Base-by-base conservation (phyloP, 208 protist species). In the Leptomonas seymouri region DNA sequence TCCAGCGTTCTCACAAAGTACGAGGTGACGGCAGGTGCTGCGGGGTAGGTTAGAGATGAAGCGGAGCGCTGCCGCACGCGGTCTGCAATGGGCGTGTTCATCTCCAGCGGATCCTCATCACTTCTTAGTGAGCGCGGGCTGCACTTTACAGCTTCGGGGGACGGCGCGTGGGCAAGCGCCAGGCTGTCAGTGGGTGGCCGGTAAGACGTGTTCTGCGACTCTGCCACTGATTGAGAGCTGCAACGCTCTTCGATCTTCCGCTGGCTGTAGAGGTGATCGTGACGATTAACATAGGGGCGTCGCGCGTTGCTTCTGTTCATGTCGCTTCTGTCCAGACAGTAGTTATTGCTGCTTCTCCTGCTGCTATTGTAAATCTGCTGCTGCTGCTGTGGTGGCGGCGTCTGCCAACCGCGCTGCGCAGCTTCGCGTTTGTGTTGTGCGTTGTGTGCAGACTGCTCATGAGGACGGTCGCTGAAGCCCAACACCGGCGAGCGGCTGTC, bases 1-100 rank as follows among this genome's bases (percentile, higher is more conserved):
- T 82, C 87, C n/a, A 95, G 45, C 34, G 63, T 45, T 0, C 44
- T 31, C 11, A 27, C 46, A 6, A n/a, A 25, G n/a, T 15, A 5
- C 20, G 44, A 16, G 3, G 16, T 20, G 44, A 45, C 8, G 15
- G 44, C n/a, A n/a, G n/a, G n/a, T n/a, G n/a, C 31, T 1, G 23
- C 16, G 51, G 7, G 5, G 25, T 14, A 15, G 63, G 36, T 31
- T 2, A n/a, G 5, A 14, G 51, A 28, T 25, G 42, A 28, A 12
- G 7, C 39, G 27, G 44, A 51, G 27, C 58, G 28, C 44, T 71
- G 71, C 34, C 46, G 45, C 44, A 69, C 56, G 34, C 70, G 70
- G 14, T 69, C 55, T 1, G 70, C 70, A 21, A 65, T 76, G n/a
- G 70, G 70, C 16, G 41, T 57, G 62, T 62, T 60, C 70, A 76